phyloP scores from a whole-genome alignment of 176 grass and related monocot genomes.

The Luzula sylvatica region DNA sequence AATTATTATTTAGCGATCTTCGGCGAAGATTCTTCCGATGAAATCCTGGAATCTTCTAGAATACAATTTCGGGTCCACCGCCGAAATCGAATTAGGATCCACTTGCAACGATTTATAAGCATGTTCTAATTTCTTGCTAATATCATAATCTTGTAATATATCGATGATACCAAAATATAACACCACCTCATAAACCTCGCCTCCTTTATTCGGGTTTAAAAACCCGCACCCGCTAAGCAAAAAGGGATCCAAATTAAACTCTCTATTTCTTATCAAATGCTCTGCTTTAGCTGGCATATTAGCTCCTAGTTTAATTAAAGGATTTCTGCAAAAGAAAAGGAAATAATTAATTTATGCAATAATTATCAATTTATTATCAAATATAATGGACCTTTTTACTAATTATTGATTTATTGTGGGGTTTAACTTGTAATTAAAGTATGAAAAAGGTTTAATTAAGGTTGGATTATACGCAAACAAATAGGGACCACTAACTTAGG shows the following conservation, averaged over 20 bases:
- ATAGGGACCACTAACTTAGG: constrained; percentile 28
- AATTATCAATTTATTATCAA: too few species aligned
- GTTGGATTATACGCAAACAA: constrained; percentile 35
- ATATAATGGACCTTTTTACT: too few species aligned
- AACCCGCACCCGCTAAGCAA: constrained; percentile 43
- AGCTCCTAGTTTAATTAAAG: constrained; percentile 53
- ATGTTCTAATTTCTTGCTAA: constrained; percentile 68
- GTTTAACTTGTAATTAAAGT: constrained; percentile 22
- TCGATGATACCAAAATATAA: constrained; percentile 96
- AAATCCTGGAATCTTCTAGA: constrained; percentile 96
- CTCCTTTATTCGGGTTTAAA: constrained; percentile 35
- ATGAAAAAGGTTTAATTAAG: constrained; percentile 12
- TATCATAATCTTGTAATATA: constrained; percentile 69
- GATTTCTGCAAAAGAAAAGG: constrained; percentile 48
- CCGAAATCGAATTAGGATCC: constrained; percentile 83
- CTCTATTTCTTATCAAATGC: constrained; percentile 44
- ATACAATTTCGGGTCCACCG: constrained; percentile 82
- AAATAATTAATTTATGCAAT: too few species aligned
- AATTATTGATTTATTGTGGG: background rate
- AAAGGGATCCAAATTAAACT: constrained; percentile 43
- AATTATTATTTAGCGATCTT: constrained; percentile 32
- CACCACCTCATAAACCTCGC: constrained; percentile 52
- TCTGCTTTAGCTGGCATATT: constrained; percentile 88
- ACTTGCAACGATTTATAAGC: constrained; percentile 80
- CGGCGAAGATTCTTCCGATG: constrained; percentile 74